Conservation (phyloP, 352 stramenopile genomes). For the Phytopythium aichiense region DNA sequence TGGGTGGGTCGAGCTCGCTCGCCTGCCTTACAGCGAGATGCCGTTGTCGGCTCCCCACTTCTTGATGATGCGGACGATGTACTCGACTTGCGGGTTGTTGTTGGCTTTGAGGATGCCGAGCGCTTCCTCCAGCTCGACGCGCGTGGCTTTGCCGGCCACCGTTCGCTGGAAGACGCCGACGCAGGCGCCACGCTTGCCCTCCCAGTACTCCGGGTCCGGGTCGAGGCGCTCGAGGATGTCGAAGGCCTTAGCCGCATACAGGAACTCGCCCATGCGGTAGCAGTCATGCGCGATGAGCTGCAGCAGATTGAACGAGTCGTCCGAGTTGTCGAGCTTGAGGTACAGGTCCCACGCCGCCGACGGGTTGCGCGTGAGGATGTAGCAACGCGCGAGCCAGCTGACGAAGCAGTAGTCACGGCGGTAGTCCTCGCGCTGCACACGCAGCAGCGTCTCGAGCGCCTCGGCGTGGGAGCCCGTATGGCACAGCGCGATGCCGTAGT, state of each 20-base stretch:
- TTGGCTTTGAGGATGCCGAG: constrained; percentile 92
- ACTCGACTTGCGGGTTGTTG: constrained; percentile 94
- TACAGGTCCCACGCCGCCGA: constrained; percentile 95
- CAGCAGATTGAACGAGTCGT: constrained; percentile 95
- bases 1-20: neutral
- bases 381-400: constrained; percentile 88
- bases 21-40: constrained; percentile 55
- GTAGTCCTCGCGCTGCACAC: constrained; percentile 90
- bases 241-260: constrained; percentile 94
- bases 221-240: constrained; percentile 93
- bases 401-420: constrained; percentile 94
- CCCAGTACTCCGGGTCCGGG: constrained; percentile 94
- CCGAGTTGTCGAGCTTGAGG: constrained; percentile 94
- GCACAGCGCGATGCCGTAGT: constrained; percentile 93
- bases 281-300: constrained; percentile 97
- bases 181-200: constrained; percentile 94
- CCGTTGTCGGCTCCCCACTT: constrained; percentile 93
- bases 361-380: constrained; percentile 94
- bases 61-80: constrained; percentile 95
- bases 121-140: constrained; percentile 89
- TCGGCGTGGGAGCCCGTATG: constrained; percentile 92
- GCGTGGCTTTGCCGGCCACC: constrained; percentile 88
- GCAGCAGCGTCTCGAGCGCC: constrained; percentile 90
- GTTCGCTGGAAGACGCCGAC: constrained; percentile 94
- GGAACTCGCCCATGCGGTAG: constrained; percentile 96